Evolutionary conservation across 345 rosid species (phyloP).

Genomic region (Murraya koenigii): DNA sequence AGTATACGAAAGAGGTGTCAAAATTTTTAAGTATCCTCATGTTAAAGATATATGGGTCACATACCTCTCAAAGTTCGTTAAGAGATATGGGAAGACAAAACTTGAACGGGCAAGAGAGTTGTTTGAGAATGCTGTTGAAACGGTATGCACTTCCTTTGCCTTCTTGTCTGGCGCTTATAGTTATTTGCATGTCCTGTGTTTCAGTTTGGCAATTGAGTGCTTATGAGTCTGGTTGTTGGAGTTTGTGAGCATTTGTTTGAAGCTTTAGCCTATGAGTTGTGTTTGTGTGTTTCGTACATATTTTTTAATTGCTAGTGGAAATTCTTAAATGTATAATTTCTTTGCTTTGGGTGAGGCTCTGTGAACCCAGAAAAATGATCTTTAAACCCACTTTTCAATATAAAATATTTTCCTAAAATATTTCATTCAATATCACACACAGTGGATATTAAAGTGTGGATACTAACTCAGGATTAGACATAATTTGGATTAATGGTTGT

Average conservation of each 20-base stretch:
- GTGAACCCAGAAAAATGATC: too few relatives aligned
- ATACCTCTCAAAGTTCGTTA: conserved; percentile 84
- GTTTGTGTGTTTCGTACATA: background rate
- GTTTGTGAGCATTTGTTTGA: too few relatives aligned
- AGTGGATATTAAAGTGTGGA: too few relatives aligned
- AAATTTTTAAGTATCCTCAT: conserved; percentile 95
- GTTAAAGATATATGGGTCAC: conserved; percentile 96
- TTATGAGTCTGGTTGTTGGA: background rate
- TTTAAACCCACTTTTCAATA: too few relatives aligned
- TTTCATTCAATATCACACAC: too few relatives aligned
- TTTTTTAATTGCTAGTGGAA: background rate
- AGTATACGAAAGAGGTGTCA: conserved; percentile 96
- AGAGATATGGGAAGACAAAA: conserved; percentile 84
- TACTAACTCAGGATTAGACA: too few relatives aligned
- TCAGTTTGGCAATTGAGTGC: background rate
- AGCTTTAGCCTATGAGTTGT: background rate
- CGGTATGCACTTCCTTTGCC: conserved; percentile 39
- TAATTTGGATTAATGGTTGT: too few relatives aligned
- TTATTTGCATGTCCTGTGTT: background rate
- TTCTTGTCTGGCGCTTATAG: background rate
- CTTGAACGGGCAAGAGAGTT: conserved; percentile 93
- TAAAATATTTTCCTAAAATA: too few relatives aligned
- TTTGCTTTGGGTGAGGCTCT: background rate
- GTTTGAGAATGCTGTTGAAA: conserved; percentile 89
- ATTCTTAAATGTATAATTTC: background rate